phyloP scores from a whole-genome alignment of 768 basidiomycete species.

The Russula sp. region DNA sequence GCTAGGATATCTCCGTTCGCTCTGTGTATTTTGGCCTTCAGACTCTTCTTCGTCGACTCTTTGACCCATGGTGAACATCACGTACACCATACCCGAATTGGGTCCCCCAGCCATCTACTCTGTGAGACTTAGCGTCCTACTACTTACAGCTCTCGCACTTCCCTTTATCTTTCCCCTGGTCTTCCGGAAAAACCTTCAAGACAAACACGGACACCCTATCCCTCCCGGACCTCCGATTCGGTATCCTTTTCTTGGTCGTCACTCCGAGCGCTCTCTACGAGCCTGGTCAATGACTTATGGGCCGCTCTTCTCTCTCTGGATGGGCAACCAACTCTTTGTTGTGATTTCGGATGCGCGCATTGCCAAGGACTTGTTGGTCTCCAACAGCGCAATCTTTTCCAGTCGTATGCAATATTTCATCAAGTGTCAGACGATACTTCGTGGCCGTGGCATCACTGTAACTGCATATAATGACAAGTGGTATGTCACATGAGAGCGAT shows the following conservation, averaged over 20 bases:
- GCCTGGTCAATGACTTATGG: conserved; percentile 47
- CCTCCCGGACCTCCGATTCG: conserved; percentile 33
- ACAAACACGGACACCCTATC: conserved; percentile 32
- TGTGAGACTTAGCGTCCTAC: conserved; percentile 1
- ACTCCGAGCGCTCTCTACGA: conserved; percentile 45
- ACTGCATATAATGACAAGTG: conserved; percentile 46
- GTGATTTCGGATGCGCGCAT: conserved; percentile 46
- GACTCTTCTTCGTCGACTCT: no score
- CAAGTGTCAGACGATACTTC: conserved; percentile 46
- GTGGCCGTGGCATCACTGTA: conserved; percentile 45
- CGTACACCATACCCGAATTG: conserved; percentile 1
- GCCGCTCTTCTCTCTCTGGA: conserved; percentile 45
- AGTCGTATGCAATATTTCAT: conserved; percentile 47
- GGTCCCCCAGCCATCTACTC: conserved; percentile 5
- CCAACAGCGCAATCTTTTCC: conserved; percentile 47
- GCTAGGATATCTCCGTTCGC: conserved; percentile 7
- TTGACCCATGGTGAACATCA: conserved; percentile 11
- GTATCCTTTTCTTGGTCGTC: conserved; percentile 43
- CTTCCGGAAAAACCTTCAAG: conserved; percentile 30
- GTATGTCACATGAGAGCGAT: conserved; percentile 31
- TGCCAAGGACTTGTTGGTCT: conserved; percentile 46
- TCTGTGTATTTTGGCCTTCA: no score
- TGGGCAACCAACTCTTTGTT: conserved; percentile 49
- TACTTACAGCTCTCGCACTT: conserved; percentile 11
- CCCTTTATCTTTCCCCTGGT: conserved; percentile 27